These are phyloP conservation scores for Eucalyptus regnans DNA, from an alignment of 345 rosid genomes.

Conservation along the genomic window DNA sequence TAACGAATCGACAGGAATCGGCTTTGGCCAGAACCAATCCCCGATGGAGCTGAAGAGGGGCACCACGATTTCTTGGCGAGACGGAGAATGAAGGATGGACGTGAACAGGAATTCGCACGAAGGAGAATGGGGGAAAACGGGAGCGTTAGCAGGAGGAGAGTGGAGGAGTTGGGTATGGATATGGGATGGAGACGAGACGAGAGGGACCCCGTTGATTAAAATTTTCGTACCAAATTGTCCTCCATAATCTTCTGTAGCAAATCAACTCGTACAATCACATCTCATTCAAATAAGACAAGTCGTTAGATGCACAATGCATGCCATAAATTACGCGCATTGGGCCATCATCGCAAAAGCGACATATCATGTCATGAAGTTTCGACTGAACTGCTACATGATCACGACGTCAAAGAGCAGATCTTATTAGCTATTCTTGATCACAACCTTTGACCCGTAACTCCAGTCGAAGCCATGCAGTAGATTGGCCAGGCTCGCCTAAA, in stretches of 20 bases:
- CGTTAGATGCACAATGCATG: background rate
- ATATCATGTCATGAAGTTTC: background rate
- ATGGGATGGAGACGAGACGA: background rate
- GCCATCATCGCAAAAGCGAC: background rate
- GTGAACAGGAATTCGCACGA: background rate
- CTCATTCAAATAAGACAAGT: background rate
- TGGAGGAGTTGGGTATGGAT: too few species aligned
- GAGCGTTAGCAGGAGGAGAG: background rate
- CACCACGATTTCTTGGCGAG: background rate
- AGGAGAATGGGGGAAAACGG: background rate
- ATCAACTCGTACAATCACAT: background rate
- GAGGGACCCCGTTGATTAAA: background rate
- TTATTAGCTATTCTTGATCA: background rate
- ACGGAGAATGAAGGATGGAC: background rate
- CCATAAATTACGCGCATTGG: background rate
- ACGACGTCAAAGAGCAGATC: background rate
- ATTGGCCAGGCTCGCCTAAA: slow-evolving; percentile 37
- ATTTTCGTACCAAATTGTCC: background rate
- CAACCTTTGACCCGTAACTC: too few species aligned
- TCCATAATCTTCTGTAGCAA: background rate
- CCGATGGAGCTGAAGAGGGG: background rate
- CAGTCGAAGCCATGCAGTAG: slow-evolving; percentile 34
- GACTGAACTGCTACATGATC: background rate
- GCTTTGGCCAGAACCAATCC: background rate
- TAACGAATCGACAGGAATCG: background rate